Evolutionary conservation across 352 stramenopile species (phyloP).

Genomic region (Phytopythium cucurbitacearum): DNA sequence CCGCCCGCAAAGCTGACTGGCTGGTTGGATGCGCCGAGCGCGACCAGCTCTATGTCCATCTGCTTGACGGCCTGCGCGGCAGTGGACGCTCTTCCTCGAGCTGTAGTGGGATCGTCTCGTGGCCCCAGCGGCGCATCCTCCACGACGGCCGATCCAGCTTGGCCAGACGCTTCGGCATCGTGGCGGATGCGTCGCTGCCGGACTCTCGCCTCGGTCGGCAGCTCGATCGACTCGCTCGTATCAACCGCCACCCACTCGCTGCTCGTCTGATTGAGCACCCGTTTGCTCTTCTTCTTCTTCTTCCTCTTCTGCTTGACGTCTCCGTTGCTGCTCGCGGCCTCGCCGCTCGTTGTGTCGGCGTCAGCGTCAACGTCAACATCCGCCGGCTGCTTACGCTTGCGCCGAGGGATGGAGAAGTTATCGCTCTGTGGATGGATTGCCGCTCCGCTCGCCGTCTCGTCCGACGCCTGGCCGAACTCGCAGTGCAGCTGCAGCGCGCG

Average conservation of each 20-base stretch:
- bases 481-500: constrained; percentile 51
- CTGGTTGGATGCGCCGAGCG: constrained; percentile 31
- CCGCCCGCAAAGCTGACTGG: constrained; percentile 26
- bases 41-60: constrained; percentile 43
- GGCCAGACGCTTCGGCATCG: not conserved
- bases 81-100: constrained; percentile 9
- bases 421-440: not conserved
- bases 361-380: not conserved
- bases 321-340: not conserved
- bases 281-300: constrained; percentile 15
- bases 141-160: not conserved
- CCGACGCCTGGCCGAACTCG: constrained; percentile 11
- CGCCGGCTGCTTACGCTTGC: constrained; percentile 7
- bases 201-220: constrained; percentile 8
- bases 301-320: constrained; percentile 8
- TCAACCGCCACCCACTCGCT: not conserved
- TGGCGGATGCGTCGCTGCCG: constrained; percentile 6
- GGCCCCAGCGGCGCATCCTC: not conserved
- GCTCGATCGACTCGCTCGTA: not conserved
- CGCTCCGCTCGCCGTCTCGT: not conserved
- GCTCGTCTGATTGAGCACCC: constrained; percentile 3
- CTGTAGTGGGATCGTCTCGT: not conserved
- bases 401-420: constrained; percentile 29
- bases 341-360: constrained; percentile 1
- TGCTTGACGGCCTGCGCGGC: constrained; percentile 30